Conservation (phyloP, 2,329 filamentous ascomycete genomes). For the Achaetomium macrosporum region DNA sequence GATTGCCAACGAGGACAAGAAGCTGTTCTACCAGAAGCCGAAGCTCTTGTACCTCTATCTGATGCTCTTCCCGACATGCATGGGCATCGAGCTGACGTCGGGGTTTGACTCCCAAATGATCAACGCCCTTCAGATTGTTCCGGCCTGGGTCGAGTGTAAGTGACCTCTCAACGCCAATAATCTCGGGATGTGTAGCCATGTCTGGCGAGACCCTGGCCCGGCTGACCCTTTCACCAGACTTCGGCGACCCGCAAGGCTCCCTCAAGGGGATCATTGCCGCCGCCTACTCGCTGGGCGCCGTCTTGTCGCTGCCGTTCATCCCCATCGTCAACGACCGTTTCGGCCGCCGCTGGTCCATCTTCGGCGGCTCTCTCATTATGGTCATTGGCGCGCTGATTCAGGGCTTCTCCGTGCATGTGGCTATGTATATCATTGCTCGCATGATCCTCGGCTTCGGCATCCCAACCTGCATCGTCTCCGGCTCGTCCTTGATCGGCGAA, state of each 20-base stretch:
- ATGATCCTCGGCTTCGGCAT: constrained; percentile 57
- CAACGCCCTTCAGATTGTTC: constrained; percentile 38
- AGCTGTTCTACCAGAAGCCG: constrained; percentile 51
- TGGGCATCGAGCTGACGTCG: constrained; percentile 51
- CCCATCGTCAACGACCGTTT: constrained; percentile 48
- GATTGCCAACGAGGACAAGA: constrained; percentile 34
- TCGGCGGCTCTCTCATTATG: constrained; percentile 50
- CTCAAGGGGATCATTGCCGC: too few species aligned
- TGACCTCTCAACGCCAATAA: not conserved
- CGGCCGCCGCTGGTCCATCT: constrained; percentile 51
- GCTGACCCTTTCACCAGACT: constrained; percentile 27
- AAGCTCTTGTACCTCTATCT: constrained; percentile 53
- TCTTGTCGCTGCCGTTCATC: constrained; percentile 52
- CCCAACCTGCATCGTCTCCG: constrained; percentile 53
- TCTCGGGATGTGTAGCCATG: constrained; percentile 32
- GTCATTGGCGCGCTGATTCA: constrained; percentile 50
- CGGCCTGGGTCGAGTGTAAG: constrained; percentile 32
- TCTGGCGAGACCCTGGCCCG: constrained; percentile 48
- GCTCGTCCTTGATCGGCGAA: constrained; percentile 54
- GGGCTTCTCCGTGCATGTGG: constrained; percentile 39
- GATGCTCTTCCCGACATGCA: constrained; percentile 52
- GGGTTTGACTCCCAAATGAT: constrained; percentile 42
- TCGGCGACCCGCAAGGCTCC: not conserved
- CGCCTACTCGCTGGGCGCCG: constrained; percentile 53
- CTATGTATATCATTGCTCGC: constrained; percentile 55